Evolutionary conservation across 495 filamentous ascomycete species (phyloP), one percentile per base, ranked within the genome.

Genomic region (Annulohypoxylon stygium): DNA sequence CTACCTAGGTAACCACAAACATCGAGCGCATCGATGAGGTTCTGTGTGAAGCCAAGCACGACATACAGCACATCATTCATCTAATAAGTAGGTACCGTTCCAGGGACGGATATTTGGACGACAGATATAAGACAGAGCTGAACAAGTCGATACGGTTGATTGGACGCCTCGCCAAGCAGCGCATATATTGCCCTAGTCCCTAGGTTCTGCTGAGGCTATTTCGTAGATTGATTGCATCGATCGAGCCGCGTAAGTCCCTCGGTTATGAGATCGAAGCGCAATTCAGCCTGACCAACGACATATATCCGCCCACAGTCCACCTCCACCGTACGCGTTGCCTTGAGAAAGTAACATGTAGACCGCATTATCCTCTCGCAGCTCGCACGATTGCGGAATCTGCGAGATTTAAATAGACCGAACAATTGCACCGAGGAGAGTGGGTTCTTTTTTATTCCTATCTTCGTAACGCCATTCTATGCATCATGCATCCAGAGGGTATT

Each of bases 391-490:
- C 34, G 36, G 8, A 65, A 54, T 61, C 33, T 54, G 36, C 34
- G 36, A 12, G 61, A 54, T 65, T 65, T 45, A 68, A 70, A 75
- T 60, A 12, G 63, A 68, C 72, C 72, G 72, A 70, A 9, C 1
- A 67, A 75, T 75, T 70, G 36, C 33, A 75, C 67, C 67, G 72
- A 75, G 33, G 63, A 74, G 71, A 75, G 72, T 75, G 72, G 72
- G 64, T 64, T 66, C 41, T 61, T 61, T n/a, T 63, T 67, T 47
- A 47, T 61, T 70, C 63, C 67, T 70, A 58, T 50, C 51, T 37
- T 51, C 34, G 62, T 34, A 70, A 70, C 72, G 67, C 72, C 67
- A 45, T 51, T 48, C 37, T 67, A 74, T 75, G 72, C 63, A 63
- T 63, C 18, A 63, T 53, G 57, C 48, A 50, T 62, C 39, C 37